These are phyloP conservation scores for Staphylotrichum longicolle DNA, from an alignment of 495 filamentous ascomycete species.

Conservation along the genomic window DNA sequence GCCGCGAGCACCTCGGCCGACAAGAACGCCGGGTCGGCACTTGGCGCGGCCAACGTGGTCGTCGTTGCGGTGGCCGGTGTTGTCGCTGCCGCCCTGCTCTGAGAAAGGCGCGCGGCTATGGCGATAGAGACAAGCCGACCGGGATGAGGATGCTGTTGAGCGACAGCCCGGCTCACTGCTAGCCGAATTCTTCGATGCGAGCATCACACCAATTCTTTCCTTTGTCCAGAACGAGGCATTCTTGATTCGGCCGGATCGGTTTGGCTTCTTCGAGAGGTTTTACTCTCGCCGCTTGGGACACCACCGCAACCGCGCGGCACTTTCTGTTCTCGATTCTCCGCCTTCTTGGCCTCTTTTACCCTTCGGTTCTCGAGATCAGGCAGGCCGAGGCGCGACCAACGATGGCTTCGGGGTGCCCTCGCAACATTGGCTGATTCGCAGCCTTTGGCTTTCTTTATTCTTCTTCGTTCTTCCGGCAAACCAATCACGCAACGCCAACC, in stretches of 20 bases:
- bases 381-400: constrained; percentile 14
- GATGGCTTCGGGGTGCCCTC: constrained; percentile 4
- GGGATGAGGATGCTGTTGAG: neutral
- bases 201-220: constrained; percentile 42
- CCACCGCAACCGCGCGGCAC: neutral
- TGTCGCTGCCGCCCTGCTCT: constrained; percentile 47
- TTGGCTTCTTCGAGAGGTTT: constrained; percentile 4
- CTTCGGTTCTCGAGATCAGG: constrained; percentile 17
- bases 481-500: neutral
- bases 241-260: constrained; percentile 13
- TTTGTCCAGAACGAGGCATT: constrained; percentile 40
- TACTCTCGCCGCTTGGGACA: too few relatives aligned
- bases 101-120: constrained; percentile 20
- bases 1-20: constrained; percentile 25
- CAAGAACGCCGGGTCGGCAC: constrained; percentile 34
- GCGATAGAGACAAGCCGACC: neutral
- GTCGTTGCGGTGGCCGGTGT: constrained; percentile 45
- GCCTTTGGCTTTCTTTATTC: constrained; percentile 1
- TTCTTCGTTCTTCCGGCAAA: constrained; percentile 20
- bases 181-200: constrained; percentile 46
- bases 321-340: constrained; percentile 3
- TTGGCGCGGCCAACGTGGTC: constrained; percentile 40
- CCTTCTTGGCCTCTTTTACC: neutral
- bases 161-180: constrained; percentile 16
- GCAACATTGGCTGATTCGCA: neutral